Percentiles rank a stretch among this genome's conserved stretches.
Evolutionary conservation across 257 asterid species (phyloP).

Genomic region (Nicotiana paniculata): DNA sequence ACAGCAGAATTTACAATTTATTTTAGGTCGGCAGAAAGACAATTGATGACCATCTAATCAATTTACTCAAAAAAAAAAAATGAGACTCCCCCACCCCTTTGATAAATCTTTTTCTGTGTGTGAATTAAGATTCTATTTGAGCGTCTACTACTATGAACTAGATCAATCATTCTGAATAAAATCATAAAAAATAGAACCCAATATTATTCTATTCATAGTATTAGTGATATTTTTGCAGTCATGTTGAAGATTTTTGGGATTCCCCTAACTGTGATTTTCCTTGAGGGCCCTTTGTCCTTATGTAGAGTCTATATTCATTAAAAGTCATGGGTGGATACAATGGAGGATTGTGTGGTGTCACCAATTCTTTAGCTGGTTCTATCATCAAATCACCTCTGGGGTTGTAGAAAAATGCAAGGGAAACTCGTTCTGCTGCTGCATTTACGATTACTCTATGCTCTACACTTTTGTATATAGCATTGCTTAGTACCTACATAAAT

Average conservation of each 20-base stretch:
- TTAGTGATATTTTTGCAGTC: not conserved
- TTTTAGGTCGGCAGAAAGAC: too few relatives aligned
- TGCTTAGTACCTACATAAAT: constrained; percentile 43
- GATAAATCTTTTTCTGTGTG: too few relatives aligned
- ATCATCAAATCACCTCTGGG: constrained; percentile 53
- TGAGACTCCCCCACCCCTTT: too few relatives aligned
- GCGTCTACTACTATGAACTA: too few relatives aligned
- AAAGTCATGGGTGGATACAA: constrained; percentile 56
- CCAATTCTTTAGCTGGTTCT: constrained; percentile 49
- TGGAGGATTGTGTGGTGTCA: constrained; percentile 43
- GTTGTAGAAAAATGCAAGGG: constrained; percentile 67
- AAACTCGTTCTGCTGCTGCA: constrained; percentile 42
- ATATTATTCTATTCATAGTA: too few relatives aligned
- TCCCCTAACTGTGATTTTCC: constrained; percentile 63
- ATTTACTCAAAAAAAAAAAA: too few relatives aligned
- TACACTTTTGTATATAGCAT: constrained; percentile 59
- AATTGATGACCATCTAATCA: too few relatives aligned
- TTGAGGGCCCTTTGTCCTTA: constrained; percentile 56
- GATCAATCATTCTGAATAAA: too few relatives aligned
- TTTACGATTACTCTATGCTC: constrained; percentile 73
- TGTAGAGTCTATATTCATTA: constrained; percentile 56
- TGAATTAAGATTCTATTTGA: too few relatives aligned
- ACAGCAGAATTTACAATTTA: too few relatives aligned
- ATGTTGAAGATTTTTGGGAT: constrained; percentile 1
- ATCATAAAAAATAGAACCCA: too few relatives aligned